phyloP scores from a whole-genome alignment of 495 filamentous ascomycete species.

The Xanthoparmelia taractica region DNA sequence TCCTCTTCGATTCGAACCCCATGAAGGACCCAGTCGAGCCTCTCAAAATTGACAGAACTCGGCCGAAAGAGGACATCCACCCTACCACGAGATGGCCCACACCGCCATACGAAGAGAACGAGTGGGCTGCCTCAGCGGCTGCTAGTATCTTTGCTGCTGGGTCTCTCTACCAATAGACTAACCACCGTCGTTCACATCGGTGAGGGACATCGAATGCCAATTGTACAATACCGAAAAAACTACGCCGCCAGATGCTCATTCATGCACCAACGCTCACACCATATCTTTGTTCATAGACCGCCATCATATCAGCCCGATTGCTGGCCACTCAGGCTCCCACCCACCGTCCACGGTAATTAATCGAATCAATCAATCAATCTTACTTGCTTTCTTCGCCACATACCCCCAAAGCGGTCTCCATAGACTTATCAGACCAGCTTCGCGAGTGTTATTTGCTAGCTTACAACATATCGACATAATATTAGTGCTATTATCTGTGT shows the following conservation, averaged over 20 bases:
- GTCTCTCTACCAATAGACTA: conserved; percentile 36
- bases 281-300: conserved; percentile 10
- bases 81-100: conserved; percentile 80
- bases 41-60: conserved; percentile 40
- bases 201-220: neutral
- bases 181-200: neutral
- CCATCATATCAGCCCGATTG: conserved; percentile 6
- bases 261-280: neutral
- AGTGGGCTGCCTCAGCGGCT: conserved; percentile 76
- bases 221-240: neutral
- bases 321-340: conserved; percentile 12
- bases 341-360: conserved; percentile 5
- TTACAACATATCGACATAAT: conserved; percentile 11
- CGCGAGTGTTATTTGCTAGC: conserved; percentile 10
- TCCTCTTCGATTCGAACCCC: conserved; percentile 59
- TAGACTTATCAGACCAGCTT: conserved; percentile 19
- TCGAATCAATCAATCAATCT: conserved; percentile 9
- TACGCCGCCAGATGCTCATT: neutral
- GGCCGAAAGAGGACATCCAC: conserved; percentile 36
- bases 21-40: conserved; percentile 55
- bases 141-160: conserved; percentile 68
- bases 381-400: conserved; percentile 19
- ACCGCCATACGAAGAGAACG: conserved; percentile 86
- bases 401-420: conserved; percentile 19
- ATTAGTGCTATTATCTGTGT: conserved; percentile 10